Evolutionary conservation across 2,329 filamentous ascomycete species (phyloP).

Genomic region (Neonectria coccinea): DNA sequence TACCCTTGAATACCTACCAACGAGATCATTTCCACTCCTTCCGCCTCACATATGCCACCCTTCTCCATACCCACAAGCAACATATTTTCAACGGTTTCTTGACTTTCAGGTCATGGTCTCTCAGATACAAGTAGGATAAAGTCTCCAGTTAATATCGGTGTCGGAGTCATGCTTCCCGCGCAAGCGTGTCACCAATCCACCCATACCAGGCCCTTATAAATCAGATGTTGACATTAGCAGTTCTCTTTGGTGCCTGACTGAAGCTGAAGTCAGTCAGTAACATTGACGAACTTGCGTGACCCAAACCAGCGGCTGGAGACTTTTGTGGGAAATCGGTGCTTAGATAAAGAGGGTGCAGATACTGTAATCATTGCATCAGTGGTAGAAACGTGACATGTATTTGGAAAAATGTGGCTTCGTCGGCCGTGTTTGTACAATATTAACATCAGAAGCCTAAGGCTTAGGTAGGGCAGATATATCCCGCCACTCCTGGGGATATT

Average conservation of each 20-base stretch:
- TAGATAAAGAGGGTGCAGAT: not conserved
- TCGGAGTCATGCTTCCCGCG: slow-evolving; percentile 19
- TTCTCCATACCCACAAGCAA: slow-evolving; percentile 3
- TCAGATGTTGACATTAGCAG: slow-evolving; percentile 20
- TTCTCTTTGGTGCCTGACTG: slow-evolving; percentile 1
- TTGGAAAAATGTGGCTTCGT: not conserved
- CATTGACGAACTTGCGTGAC: not conserved
- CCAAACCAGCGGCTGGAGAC: not conserved
- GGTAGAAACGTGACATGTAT: not conserved
- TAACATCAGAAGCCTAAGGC: slow-evolving; percentile 4
- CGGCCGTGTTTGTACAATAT: slow-evolving; percentile 4
- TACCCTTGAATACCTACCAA: slow-evolving; percentile 9
- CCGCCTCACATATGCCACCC: slow-evolving; percentile 20
- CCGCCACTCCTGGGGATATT: not conserved
- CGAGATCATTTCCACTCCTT: slow-evolving; percentile 18
- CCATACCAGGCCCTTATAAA: slow-evolving; percentile 13
- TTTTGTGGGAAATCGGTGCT: slow-evolving; percentile 1
- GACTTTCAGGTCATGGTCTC: slow-evolving; percentile 9
- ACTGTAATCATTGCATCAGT: slow-evolving; percentile 1
- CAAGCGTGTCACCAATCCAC: slow-evolving; percentile 22
- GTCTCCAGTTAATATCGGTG: slow-evolving; percentile 10
- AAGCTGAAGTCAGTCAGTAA: slow-evolving; percentile 1
- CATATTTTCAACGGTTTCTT: not conserved
- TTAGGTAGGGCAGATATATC: slow-evolving; percentile 6
- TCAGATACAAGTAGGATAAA: slow-evolving; percentile 11